Conservation (phyloP, 2,329 filamentous ascomycete species). For the Arthrinium puccinioides region DNA sequence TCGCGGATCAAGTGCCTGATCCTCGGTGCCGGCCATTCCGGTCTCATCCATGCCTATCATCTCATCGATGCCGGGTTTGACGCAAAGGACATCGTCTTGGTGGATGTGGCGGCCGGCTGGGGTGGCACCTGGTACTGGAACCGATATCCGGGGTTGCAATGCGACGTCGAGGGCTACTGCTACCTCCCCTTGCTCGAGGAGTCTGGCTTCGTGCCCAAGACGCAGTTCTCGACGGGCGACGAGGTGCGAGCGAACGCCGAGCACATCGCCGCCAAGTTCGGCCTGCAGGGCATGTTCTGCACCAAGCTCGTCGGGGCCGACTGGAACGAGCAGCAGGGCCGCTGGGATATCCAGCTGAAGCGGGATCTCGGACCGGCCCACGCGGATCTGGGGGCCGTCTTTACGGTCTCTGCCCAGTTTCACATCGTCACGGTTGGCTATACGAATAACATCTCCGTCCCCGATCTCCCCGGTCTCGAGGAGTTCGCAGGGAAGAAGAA, state of each 20-base stretch:
- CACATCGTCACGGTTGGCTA: background rate
- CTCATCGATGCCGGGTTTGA: conserved; percentile 27
- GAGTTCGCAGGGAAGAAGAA: background rate
- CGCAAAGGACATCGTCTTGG: conserved; percentile 29
- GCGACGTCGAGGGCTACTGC: background rate
- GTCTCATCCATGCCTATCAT: conserved; percentile 17
- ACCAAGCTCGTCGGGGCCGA: background rate
- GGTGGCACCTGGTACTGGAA: conserved; percentile 49
- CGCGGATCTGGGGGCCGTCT: background rate
- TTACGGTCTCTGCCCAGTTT: background rate
- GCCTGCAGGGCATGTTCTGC: background rate
- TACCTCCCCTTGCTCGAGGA: background rate
- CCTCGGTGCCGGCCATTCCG: conserved; percentile 18
- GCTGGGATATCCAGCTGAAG: background rate
- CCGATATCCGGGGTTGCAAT: conserved; percentile 23
- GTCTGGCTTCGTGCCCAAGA: conserved; percentile 9
- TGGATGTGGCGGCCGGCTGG: conserved; percentile 35
- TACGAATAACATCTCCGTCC: conserved; percentile 26
- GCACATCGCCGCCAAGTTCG: conserved; percentile 22
- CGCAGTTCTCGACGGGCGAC: conserved; percentile 27
- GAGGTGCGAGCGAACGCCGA: conserved; percentile 39
- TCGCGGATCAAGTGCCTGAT: conserved; percentile 15
- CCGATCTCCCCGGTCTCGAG: conserved; percentile 29
- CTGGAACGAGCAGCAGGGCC: background rate
- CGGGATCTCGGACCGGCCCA: background rate